phyloP scores from a whole-genome alignment of 2,329 filamentous ascomycete species.

The Sporothrix inflata region DNA sequence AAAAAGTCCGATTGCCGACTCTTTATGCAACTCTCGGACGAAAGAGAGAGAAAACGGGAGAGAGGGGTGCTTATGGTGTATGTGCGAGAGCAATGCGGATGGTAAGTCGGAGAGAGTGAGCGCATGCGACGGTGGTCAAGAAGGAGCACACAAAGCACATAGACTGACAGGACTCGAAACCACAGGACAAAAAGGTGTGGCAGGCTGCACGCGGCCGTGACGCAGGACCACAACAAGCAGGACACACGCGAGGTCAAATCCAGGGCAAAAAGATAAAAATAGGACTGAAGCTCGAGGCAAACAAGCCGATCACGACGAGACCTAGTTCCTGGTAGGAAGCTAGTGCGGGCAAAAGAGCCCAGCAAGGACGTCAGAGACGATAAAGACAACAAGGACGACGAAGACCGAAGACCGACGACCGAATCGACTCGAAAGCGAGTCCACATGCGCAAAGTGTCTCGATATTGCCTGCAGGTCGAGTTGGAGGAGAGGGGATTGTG shows the following conservation, averaged over 20 bases:
- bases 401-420: neutral
- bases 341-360: neutral
- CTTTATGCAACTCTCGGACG: neutral
- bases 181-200: neutral
- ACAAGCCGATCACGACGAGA: neutral
- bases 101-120: neutral
- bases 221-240: neutral
- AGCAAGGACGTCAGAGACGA: neutral
- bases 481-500: neutral
- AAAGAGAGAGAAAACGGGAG: neutral
- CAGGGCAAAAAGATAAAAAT: constrained; percentile 12
- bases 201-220: neutral
- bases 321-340: neutral
- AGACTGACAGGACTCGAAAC: neutral
- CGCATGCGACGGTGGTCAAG: neutral
- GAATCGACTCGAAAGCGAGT: no score
- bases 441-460: neutral
- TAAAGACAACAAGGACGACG: neutral
- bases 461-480: no score
- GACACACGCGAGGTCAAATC: neutral
- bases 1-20: neutral
- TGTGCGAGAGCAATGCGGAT: neutral
- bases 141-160: neutral
- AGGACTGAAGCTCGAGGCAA: constrained; percentile 1
- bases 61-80: neutral